A percentile compares a stretch with the other conserved stretches of the same genome.
phyloP scores from a whole-genome alignment of 441 rosid species.

The Lepidium campestre region DNA sequence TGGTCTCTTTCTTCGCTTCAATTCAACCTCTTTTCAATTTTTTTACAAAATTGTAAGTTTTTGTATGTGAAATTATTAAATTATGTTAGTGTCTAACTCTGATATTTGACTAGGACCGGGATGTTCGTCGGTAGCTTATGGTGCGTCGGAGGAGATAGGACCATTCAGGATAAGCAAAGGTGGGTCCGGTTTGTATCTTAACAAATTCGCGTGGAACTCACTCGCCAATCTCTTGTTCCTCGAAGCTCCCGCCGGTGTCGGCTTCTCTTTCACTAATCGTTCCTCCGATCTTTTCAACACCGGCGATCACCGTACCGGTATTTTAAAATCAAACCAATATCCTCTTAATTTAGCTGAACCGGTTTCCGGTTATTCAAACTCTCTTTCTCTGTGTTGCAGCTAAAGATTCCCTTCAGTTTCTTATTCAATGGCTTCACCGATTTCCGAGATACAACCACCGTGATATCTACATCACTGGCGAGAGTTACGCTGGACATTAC shows the following conservation, averaged over 20 bases:
- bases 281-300: slow-evolving; percentile 75
- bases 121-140: slow-evolving; percentile 96
- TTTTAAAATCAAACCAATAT: background rate
- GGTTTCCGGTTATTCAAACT: background rate
- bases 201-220: slow-evolving; percentile 88
- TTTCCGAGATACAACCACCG: slow-evolving; percentile 76
- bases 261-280: slow-evolving; percentile 87
- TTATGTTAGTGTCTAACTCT: too few species aligned
- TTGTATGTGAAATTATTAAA: too few species aligned
- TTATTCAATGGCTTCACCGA: slow-evolving; percentile 64
- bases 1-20: slow-evolving; percentile 3
- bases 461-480: slow-evolving; percentile 76
- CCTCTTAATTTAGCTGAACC: background rate
- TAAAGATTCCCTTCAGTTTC: slow-evolving; percentile 69
- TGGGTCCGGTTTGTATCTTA: slow-evolving; percentile 66
- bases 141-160: slow-evolving; percentile 86
- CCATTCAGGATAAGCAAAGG: slow-evolving; percentile 88
- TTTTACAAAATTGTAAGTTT: too few species aligned
- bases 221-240: slow-evolving; percentile 82
- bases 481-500: slow-evolving; percentile 97
- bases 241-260: slow-evolving; percentile 97
- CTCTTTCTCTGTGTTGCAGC: slow-evolving; percentile 40
- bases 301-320: slow-evolving; percentile 87
- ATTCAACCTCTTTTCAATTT: background rate
- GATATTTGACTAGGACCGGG: slow-evolving; percentile 81